These are phyloP conservation scores for Xylaria sp. DNA, from an alignment of 2,329 filamentous ascomycete genomes.

Conservation along the genomic window DNA sequence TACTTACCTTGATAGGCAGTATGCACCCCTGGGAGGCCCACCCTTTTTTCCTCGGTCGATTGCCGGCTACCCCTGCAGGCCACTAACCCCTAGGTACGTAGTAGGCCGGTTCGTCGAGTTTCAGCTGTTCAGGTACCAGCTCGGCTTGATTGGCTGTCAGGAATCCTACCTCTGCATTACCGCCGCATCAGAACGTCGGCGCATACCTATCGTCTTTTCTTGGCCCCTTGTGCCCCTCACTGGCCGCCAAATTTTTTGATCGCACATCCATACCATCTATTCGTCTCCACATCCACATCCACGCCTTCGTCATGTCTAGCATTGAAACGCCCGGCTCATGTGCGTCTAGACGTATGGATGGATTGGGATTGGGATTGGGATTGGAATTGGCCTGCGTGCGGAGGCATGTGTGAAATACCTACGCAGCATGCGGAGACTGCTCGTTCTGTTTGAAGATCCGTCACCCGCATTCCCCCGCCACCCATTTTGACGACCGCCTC, in stretches of 20 bases:
- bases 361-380: too few relatives aligned
- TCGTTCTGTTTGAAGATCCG: neutral
- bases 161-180: conserved; percentile 13
- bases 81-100: too few relatives aligned
- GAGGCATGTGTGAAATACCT: neutral
- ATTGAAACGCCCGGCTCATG: neutral
- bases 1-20: neutral
- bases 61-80: conserved; percentile 14
- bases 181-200: conserved; percentile 15
- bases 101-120: conserved; percentile 16
- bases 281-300: neutral
- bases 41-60: conserved; percentile 18
- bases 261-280: neutral
- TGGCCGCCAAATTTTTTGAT: conserved; percentile 1
- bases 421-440: too few relatives aligned
- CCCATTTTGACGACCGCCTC: conserved; percentile 19
- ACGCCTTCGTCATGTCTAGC: neutral
- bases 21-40: conserved; percentile 19
- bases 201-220: neutral
- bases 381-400: neutral
- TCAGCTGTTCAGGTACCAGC: conserved; percentile 29
- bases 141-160: conserved; percentile 20
- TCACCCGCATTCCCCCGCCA: conserved; percentile 1
- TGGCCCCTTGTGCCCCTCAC: neutral
- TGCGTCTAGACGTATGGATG: too few relatives aligned